phyloP scores from a whole-genome alignment of 257 asterid species.

The Cynanchum wilfordii region DNA sequence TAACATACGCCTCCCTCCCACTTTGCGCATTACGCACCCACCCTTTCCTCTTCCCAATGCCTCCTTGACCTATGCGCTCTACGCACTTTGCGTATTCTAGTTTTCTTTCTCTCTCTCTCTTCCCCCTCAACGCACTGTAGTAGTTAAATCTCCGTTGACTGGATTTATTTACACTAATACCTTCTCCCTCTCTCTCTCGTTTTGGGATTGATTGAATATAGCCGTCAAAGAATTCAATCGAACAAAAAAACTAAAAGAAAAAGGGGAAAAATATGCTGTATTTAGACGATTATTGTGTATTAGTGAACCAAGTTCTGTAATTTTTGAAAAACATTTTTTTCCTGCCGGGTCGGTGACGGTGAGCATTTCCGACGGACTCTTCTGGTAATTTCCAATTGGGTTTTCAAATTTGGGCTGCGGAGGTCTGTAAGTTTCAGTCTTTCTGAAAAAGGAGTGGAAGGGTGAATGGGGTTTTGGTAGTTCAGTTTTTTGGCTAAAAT shows the following conservation, averaged over 20 bases:
- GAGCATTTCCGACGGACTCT: slow-evolving; percentile 16
- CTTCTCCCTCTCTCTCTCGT: not conserved
- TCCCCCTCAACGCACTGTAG: slow-evolving; percentile 18
- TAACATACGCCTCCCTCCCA: slow-evolving; percentile 26
- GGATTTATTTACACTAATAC: slow-evolving; percentile 16
- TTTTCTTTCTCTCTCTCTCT: slow-evolving; percentile 29
- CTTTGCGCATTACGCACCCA: slow-evolving; percentile 31
- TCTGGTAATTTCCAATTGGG: slow-evolving; percentile 23
- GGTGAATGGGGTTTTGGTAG: slow-evolving; percentile 19
- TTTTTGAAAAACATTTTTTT: slow-evolving; percentile 3
- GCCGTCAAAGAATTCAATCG: not conserved
- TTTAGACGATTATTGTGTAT: slow-evolving; percentile 2
- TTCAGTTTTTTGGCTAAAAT: slow-evolving; percentile 6
- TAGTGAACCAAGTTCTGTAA: not conserved
- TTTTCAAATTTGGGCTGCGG: slow-evolving; percentile 23
- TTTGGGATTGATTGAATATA: not conserved
- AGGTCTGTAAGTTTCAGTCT: slow-evolving; percentile 18
- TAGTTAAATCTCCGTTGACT: slow-evolving; percentile 52
- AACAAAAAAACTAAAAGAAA: not conserved
- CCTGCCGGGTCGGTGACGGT: slow-evolving; percentile 24
- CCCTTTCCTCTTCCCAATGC: slow-evolving; percentile 24
- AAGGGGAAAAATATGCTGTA: not conserved
- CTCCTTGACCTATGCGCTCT: slow-evolving; percentile 39
- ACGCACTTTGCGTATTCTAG: slow-evolving; percentile 59
- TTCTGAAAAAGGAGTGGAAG: slow-evolving; percentile 19